Conservation (phyloP, 176 grass and related monocot genomes). For the Cenchrus fungigraminus region DNA sequence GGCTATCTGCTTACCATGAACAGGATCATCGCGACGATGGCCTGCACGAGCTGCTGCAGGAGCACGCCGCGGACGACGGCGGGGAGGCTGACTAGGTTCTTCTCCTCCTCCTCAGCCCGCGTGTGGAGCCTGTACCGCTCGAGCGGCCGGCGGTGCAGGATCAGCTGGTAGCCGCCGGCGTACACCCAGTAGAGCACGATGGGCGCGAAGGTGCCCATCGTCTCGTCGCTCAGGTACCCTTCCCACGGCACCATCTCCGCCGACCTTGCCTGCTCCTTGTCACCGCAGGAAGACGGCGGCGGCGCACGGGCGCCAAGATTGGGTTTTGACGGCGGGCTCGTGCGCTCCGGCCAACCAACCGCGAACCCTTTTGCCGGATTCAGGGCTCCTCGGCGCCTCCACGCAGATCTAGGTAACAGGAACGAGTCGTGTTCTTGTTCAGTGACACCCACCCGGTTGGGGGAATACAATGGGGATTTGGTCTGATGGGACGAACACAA, state of each 20-base stretch:
- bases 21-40: constrained; percentile 70
- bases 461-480: constrained; percentile 1
- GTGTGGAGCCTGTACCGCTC: constrained; percentile 81
- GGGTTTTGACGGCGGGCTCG: constrained; percentile 29
- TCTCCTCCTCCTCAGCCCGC: constrained; percentile 68
- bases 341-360: neutral
- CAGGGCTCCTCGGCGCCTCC: constrained; percentile 23
- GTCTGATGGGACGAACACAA: constrained; percentile 11
- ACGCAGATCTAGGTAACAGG: constrained; percentile 55
- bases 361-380: constrained; percentile 28
- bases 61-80: constrained; percentile 73
- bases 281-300: neutral
- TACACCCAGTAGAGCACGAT: constrained; percentile 90
- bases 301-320: constrained; percentile 22
- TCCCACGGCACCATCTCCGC: constrained; percentile 79
- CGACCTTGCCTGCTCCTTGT: neutral
- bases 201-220: constrained; percentile 87
- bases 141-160: constrained; percentile 61
- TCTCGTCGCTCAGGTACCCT: constrained; percentile 81
- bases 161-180: constrained; percentile 73
- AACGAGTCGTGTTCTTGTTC: constrained; percentile 22
- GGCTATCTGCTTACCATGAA: constrained; percentile 63
- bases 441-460: neutral
- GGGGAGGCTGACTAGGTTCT: constrained; percentile 67
- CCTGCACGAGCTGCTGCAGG: constrained; percentile 81